These are phyloP conservation scores for Aspergillus novofumigatus DNA, from an alignment of 2,329 filamentous ascomycete genomes.

Conservation along the genomic window DNA sequence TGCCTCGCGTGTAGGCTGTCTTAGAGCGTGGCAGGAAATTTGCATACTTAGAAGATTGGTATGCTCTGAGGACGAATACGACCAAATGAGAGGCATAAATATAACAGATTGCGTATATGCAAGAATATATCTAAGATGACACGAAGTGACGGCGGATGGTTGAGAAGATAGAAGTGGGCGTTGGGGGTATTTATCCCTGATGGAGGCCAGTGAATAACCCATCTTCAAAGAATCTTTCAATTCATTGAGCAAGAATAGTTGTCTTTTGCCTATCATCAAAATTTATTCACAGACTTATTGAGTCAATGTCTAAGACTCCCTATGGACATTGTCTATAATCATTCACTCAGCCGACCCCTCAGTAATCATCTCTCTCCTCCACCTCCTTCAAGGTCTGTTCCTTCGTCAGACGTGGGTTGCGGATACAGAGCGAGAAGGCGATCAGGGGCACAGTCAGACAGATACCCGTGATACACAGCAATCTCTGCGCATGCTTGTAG, in stretches of 20 bases:
- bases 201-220: background rate
- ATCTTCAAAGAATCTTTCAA: background rate
- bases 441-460: conserved; percentile 47
- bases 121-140: background rate
- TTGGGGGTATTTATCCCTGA: background rate
- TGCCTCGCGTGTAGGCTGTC: too few species aligned
- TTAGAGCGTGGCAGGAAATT: too few species aligned
- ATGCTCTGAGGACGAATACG: background rate
- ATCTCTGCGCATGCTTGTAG: conserved; percentile 44
- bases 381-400: conserved; percentile 33
- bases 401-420: conserved; percentile 45
- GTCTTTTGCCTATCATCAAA: background rate
- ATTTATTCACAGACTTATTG: background rate
- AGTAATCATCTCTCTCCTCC: background rate
- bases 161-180: background rate
- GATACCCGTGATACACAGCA: conserved; percentile 50
- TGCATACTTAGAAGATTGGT: background rate
- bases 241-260: background rate
- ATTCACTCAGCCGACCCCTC: background rate
- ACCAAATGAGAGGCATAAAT: background rate
- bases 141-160: background rate
- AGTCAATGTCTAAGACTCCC: background rate
- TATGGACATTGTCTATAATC: background rate
- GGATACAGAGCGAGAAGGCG: conserved; percentile 42
- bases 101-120: background rate